Evolutionary conservation across 1,284 basidiomycete species (phyloP).

Genomic region (Apiotrichum porosum): DNA sequence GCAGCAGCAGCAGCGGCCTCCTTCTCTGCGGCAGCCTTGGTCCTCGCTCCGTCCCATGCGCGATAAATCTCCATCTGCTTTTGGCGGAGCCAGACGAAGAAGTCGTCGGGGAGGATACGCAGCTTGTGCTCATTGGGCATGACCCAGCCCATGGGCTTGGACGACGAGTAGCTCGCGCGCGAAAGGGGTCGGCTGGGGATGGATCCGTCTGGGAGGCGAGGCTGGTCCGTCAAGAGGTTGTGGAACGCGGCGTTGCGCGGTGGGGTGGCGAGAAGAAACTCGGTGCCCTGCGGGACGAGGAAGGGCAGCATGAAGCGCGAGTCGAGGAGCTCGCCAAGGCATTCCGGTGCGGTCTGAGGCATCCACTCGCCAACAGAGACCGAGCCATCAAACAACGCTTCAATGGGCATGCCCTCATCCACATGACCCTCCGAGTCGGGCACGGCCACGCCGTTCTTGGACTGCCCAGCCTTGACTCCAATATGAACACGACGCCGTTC

Average conservation of each 20-base stretch:
- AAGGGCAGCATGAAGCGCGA: constrained; percentile 88
- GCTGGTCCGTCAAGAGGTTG: constrained; percentile 24
- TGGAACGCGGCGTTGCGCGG: constrained; percentile 35
- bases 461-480: constrained; percentile 57
- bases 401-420: constrained; percentile 52
- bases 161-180: constrained; percentile 34
- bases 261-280: constrained; percentile 63
- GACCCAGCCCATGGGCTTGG: constrained; percentile 36
- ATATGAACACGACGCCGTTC: constrained; percentile 77
- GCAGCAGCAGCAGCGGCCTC: neutral
- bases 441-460: constrained; percentile 47
- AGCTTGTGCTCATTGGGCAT: constrained; percentile 3
- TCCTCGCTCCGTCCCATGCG: neutral
- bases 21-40: constrained; percentile 11
- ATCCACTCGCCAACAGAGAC: constrained; percentile 66
- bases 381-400: constrained; percentile 67
- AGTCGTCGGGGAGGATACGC: constrained; percentile 37
- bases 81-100: constrained; percentile 43
- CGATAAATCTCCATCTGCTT: constrained; percentile 19
- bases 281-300: constrained; percentile 71
- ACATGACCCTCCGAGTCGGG: constrained; percentile 30
- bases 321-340: constrained; percentile 80
- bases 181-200: constrained; percentile 27
- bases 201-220: constrained; percentile 25
- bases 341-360: constrained; percentile 68